Conservation (phyloP, 306 rosid species). For the Carpinus viminea region DNA sequence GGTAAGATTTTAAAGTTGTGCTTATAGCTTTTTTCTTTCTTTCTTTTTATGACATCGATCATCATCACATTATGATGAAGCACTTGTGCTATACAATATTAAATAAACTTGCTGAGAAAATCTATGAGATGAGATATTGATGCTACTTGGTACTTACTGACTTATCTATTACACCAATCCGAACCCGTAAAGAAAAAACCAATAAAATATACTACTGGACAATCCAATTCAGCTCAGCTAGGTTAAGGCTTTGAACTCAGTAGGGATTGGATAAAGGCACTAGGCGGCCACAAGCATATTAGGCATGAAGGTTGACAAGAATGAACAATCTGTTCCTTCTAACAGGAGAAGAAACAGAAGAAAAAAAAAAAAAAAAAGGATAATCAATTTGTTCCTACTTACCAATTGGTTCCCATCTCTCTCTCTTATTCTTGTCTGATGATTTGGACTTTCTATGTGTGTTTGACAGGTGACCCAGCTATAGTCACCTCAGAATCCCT, state of each 20-base stretch:
- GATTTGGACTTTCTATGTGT: neutral
- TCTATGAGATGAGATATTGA: neutral
- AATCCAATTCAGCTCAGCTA: neutral
- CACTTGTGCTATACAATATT: neutral
- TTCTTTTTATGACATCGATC: neutral
- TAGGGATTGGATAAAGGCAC: neutral
- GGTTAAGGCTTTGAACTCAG: neutral
- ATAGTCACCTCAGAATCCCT: conserved; percentile 48
- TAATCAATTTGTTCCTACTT: neutral
- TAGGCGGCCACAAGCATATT: neutral
- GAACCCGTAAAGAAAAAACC: too few species aligned
- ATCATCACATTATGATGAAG: neutral
- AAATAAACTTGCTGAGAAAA: neutral
- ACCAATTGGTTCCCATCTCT: conserved; percentile 1
- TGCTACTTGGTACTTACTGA: neutral
- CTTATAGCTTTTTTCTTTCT: neutral
- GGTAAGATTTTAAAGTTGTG: conserved; percentile 36
- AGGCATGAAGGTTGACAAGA: neutral
- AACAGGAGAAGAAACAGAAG: neutral
- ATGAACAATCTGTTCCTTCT: neutral
- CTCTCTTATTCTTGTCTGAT: neutral
- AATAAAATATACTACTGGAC: neutral
- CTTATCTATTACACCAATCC: neutral
- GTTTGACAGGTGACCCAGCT: conserved; percentile 42
- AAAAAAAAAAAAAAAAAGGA: neutral